phyloP scores from a whole-genome alignment of 306 rosid genomes.

The Adenanthera pavonina region DNA sequence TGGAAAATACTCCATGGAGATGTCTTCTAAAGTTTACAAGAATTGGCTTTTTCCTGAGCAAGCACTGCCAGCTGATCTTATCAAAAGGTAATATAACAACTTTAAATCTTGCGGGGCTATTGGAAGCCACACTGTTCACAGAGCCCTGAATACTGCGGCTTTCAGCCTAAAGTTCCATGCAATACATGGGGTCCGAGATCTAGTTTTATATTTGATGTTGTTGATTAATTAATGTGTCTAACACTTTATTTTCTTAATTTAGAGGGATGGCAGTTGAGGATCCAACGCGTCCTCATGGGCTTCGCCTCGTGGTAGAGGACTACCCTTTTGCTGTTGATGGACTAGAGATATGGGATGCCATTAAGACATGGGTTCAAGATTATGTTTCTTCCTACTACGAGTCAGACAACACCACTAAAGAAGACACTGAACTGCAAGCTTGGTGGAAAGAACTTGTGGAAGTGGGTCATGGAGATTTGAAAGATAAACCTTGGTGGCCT shows the following conservation, averaged over 20 bases:
- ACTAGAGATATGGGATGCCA: constrained; percentile 70
- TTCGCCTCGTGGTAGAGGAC: constrained; percentile 65
- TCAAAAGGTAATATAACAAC: constrained; percentile 43
- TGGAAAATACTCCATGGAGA: constrained; percentile 37
- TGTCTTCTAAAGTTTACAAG: constrained; percentile 50
- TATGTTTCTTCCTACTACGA: constrained; percentile 58
- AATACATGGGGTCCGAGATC: no score
- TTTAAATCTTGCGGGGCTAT: neutral
- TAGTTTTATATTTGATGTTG: no score
- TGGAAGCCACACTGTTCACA: neutral
- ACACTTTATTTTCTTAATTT: constrained; percentile 19
- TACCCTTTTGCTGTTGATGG: constrained; percentile 74
- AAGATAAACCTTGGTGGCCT: constrained; percentile 69
- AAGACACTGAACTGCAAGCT: constrained; percentile 64
- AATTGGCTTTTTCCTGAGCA: constrained; percentile 50
- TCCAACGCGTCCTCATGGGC: constrained; percentile 56
- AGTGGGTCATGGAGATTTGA: constrained; percentile 70
- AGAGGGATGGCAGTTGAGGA: constrained; percentile 78
- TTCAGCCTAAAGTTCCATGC: no score
- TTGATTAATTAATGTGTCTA: neutral
- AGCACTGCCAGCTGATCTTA: constrained; percentile 54
- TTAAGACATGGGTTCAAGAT: constrained; percentile 60
- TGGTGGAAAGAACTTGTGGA: constrained; percentile 76
- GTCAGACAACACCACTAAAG: constrained; percentile 41
- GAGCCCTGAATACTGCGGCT: no score